Conservation (phyloP, 495 filamentous ascomycete species). For the Opeltia flavorubescens region DNA sequence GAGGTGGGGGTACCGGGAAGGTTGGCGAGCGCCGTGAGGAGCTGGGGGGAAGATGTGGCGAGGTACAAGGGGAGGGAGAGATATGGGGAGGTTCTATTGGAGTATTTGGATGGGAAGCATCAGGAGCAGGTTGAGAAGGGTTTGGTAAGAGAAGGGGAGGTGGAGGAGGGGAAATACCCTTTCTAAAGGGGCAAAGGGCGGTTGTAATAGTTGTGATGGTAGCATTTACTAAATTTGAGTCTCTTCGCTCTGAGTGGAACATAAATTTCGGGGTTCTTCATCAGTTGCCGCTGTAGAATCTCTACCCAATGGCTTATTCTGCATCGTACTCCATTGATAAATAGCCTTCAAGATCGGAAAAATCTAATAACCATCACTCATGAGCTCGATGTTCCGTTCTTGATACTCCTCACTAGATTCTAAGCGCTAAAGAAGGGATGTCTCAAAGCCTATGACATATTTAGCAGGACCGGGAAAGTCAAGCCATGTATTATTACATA, state of each 20-base stretch:
- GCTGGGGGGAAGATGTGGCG: conserved; percentile 77
- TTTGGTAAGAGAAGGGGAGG: conserved; percentile 44
- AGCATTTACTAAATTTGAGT: not conserved
- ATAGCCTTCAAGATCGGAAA: too few species aligned
- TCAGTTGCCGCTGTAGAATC: not conserved
- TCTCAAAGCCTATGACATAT: conserved; percentile 9
- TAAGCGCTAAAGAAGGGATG: conserved; percentile 10
- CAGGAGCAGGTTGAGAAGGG: conserved; percentile 57
- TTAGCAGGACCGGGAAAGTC: not conserved
- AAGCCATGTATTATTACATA: conserved; percentile 17
- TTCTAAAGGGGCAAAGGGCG: not conserved
- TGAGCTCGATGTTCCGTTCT: not conserved
- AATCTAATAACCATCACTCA: too few species aligned
- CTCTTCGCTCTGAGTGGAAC: not conserved
- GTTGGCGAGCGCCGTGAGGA: conserved; percentile 58
- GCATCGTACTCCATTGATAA: too few species aligned
- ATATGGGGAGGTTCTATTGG: conserved; percentile 65
- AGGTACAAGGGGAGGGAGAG: conserved; percentile 73
- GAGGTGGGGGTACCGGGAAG: conserved; percentile 60
- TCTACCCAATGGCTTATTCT: too few species aligned
- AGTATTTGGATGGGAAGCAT: conserved; percentile 72
- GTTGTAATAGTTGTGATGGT: not conserved
- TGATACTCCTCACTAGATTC: not conserved
- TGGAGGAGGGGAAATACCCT: conserved; percentile 2
- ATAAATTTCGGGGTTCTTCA: not conserved